A percentile compares a stretch with the other conserved stretches of the same genome.
These are phyloP conservation scores for Rhodocollybia butyracea DNA, from an alignment of 768 basidiomycete species.

Conservation along the genomic window DNA sequence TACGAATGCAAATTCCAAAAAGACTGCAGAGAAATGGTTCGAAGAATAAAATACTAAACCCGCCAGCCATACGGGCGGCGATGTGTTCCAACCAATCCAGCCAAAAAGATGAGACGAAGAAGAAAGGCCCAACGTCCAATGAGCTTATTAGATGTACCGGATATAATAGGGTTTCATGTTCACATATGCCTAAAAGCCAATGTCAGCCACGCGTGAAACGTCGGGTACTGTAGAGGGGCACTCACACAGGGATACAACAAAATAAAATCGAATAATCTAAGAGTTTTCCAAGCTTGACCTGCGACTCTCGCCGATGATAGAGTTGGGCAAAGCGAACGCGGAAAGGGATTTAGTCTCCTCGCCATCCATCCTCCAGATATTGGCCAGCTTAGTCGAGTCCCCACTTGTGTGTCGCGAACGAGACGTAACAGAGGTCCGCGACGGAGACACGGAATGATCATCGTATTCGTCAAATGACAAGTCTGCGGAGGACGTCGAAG, in stretches of 20 bases:
- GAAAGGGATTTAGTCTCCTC: constrained; percentile 61
- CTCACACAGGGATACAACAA: constrained; percentile 4
- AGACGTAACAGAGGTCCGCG: constrained; percentile 1
- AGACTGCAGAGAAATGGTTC: background rate
- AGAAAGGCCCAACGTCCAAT: background rate
- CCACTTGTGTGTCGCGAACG: constrained; percentile 9
- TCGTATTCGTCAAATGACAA: constrained; percentile 58
- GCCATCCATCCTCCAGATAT: constrained; percentile 73
- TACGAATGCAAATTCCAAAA: background rate
- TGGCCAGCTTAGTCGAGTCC: constrained; percentile 32
- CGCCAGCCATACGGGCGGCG: background rate
- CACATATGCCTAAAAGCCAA: background rate
- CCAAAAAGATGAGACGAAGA: background rate
- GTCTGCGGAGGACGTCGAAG: constrained; percentile 64
- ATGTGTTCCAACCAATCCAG: constrained; percentile 9
- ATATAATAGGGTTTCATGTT: constrained; percentile 1
- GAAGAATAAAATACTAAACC: constrained; percentile 1
- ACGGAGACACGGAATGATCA: background rate
- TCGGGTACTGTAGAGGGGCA: background rate
- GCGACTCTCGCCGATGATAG: constrained; percentile 31
- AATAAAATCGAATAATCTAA: constrained; percentile 1
- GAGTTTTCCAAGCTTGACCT: constrained; percentile 34
- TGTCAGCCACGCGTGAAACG: no score
- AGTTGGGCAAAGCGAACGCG: constrained; percentile 45
- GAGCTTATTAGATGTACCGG: constrained; percentile 1